Conservation (phyloP, 139 green algal species). For the Chlamydomonas asymmetrica region DNA sequence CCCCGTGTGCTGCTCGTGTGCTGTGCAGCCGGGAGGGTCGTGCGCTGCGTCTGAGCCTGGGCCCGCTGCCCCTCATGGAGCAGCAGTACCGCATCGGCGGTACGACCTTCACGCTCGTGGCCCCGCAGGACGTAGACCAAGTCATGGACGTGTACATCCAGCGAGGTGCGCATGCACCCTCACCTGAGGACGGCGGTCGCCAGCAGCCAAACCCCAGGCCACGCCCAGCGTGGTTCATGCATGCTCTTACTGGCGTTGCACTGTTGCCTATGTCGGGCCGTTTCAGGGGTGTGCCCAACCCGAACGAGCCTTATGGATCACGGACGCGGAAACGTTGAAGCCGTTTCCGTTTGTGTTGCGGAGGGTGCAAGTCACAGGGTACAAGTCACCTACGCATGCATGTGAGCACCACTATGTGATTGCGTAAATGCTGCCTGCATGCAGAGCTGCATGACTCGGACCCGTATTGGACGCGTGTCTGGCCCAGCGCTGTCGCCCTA, state of each 20-base stretch:
- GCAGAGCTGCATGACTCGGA: slow-evolving; percentile 54
- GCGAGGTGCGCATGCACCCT: slow-evolving; percentile 39
- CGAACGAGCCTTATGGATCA: slow-evolving; percentile 2
- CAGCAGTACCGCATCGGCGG: slow-evolving; percentile 3
- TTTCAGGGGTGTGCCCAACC: too few relatives aligned
- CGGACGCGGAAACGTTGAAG: not conserved
- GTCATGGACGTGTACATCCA: slow-evolving; percentile 83
- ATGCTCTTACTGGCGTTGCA: too few relatives aligned
- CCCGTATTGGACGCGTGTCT: slow-evolving; percentile 76
- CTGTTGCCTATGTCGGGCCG: too few relatives aligned
- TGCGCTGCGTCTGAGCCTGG: too few relatives aligned
- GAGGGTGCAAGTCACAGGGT: too few relatives aligned
- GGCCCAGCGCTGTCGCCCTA: slow-evolving; percentile 80
- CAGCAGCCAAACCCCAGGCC: slow-evolving; percentile 15
- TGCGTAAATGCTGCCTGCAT: too few relatives aligned
- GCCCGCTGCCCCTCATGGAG: slow-evolving; percentile 14
- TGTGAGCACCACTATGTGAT: too few relatives aligned
- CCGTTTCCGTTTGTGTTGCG: too few relatives aligned
- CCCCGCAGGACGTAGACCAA: slow-evolving; percentile 60
- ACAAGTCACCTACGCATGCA: too few relatives aligned
- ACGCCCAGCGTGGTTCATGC: not conserved
- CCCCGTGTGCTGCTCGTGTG: too few relatives aligned
- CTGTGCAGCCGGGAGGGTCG: too few relatives aligned
- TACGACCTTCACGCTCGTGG: slow-evolving; percentile 35
- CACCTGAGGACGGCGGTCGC: too few relatives aligned